Percentiles rank a stretch among this genome's conserved stretches.
These are phyloP conservation scores for Nectriaceae sp. DNA, from an alignment of 2,329 filamentous ascomycete species.

Conservation along the genomic window DNA sequence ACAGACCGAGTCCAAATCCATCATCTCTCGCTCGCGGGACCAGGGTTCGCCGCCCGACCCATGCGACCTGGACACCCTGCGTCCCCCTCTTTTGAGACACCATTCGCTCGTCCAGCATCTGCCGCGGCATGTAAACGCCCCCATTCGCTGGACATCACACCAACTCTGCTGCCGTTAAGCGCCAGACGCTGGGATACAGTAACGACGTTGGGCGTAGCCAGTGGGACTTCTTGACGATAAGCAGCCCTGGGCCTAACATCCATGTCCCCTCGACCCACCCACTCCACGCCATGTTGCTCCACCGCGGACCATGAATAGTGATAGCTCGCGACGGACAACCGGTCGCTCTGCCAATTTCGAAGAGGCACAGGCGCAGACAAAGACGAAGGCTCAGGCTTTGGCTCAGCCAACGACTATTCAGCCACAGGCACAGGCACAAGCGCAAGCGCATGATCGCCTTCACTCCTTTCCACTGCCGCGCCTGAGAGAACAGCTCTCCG, in stretches of 20 bases:
- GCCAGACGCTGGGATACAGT: conserved; percentile 12
- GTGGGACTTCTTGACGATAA: neutral
- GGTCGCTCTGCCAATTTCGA: conserved; percentile 27
- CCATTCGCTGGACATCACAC: neutral
- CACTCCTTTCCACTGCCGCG: conserved; percentile 24
- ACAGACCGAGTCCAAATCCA: too few relatives aligned
- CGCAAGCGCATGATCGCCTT: conserved; percentile 19
- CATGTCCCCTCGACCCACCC: conserved; percentile 24
- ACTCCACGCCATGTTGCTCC: conserved; percentile 30
- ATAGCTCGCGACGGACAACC: conserved; percentile 28
- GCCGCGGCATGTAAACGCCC: neutral
- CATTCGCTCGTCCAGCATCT: conserved; percentile 4
- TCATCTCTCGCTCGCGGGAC: too few relatives aligned
- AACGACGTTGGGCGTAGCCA: neutral
- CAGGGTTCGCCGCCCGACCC: neutral
- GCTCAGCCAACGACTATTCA: conserved; percentile 7
- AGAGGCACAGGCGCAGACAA: conserved; percentile 7
- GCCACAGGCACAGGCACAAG: conserved; percentile 9
- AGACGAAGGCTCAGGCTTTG: conserved; percentile 8
- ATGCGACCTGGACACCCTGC: neutral
- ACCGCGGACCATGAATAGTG: conserved; percentile 29
- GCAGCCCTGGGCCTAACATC: conserved; percentile 10
- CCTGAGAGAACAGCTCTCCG: conserved; percentile 22
- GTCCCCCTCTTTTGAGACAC: conserved; percentile 2
- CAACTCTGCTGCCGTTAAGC: conserved; percentile 12